Percentiles rank a stretch among this genome's conserved stretches.
phyloP scores from a whole-genome alignment of 768 basidiomycete genomes.

The Postia placenta region DNA sequence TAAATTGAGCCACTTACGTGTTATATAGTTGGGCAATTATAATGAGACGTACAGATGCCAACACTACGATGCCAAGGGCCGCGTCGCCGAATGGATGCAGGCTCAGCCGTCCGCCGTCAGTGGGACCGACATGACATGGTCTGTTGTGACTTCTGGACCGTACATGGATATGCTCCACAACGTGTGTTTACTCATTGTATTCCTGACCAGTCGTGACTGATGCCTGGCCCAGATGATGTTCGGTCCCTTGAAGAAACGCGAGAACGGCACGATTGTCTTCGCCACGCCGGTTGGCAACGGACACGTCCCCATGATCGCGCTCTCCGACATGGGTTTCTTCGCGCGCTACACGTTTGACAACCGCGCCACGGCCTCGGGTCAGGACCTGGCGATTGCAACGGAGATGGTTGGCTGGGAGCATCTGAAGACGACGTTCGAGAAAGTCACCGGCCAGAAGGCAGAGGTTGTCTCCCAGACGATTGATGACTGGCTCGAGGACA shows the following conservation, averaged over 20 bases:
- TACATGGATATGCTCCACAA: slow-evolving; percentile 7
- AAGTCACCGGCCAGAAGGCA: slow-evolving; percentile 22
- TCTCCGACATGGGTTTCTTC: slow-evolving; percentile 26
- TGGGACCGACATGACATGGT: slow-evolving; percentile 9
- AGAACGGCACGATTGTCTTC: slow-evolving; percentile 26
- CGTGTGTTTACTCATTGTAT: not conserved
- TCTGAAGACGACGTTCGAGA: slow-evolving; percentile 20
- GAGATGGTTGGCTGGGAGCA: slow-evolving; percentile 20
- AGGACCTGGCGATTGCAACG: slow-evolving; percentile 22
- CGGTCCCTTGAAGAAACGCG: slow-evolving; percentile 18
- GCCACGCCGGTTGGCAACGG: slow-evolving; percentile 23
- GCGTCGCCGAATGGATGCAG: slow-evolving; percentile 33
- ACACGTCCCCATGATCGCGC: slow-evolving; percentile 24
- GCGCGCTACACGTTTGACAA: slow-evolving; percentile 26
- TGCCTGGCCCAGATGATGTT: slow-evolving; percentile 7
- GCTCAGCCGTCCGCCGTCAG: slow-evolving; percentile 22
- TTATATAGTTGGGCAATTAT: slow-evolving; percentile 14
- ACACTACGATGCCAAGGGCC: slow-evolving; percentile 37
- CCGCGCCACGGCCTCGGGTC: slow-evolving; percentile 17
- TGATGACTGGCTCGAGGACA: slow-evolving; percentile 13
- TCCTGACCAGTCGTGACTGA: not conserved
- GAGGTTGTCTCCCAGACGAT: slow-evolving; percentile 12
- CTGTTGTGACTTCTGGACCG: slow-evolving; percentile 4
- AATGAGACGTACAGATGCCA: slow-evolving; percentile 29
- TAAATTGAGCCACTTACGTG: not conserved